These are phyloP conservation scores for Colletotrichum cordylinicola DNA, from an alignment of 2,329 filamentous ascomycete genomes.

Conservation along the genomic window DNA sequence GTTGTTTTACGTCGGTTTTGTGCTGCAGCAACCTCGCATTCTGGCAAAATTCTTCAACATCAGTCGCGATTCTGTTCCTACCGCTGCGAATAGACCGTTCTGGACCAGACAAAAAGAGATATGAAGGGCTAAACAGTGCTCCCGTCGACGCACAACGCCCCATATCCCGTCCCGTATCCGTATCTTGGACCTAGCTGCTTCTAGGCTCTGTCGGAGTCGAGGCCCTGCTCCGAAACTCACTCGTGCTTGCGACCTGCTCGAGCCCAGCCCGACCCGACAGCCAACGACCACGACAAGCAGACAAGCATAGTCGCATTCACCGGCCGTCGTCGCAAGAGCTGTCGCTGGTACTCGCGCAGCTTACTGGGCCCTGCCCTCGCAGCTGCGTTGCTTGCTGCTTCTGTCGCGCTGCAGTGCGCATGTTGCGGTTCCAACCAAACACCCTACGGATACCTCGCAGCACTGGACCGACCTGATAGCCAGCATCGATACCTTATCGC, in stretches of 20 bases:
- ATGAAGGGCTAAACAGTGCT: not conserved
- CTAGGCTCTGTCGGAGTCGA: constrained; percentile 1
- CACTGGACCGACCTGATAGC: not conserved
- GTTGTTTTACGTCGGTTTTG: not conserved
- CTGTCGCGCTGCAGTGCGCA: not conserved
- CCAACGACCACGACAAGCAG: not conserved
- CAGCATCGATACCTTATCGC: not conserved
- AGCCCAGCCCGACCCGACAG: not conserved
- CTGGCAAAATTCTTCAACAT: not conserved
- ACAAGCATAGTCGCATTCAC: not conserved
- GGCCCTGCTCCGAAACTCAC: not conserved
- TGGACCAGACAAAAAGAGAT: not conserved
- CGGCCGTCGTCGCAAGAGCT: not conserved
- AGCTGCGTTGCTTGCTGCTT: not conserved
- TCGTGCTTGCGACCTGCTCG: not conserved
- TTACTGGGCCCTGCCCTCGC: not conserved
- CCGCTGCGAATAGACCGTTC: not conserved
- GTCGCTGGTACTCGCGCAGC: not conserved
- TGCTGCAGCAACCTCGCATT: not conserved
- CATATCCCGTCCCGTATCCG: not conserved
- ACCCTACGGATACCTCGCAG: not conserved
- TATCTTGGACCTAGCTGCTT: not conserved
- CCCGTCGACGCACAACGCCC: constrained; percentile 6
- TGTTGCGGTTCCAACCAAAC: not conserved
- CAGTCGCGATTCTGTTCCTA: not conserved